Evolutionary conservation across 2,329 filamentous ascomycete genomes (phyloP).

Genomic region (Diaporthe sp.): DNA sequence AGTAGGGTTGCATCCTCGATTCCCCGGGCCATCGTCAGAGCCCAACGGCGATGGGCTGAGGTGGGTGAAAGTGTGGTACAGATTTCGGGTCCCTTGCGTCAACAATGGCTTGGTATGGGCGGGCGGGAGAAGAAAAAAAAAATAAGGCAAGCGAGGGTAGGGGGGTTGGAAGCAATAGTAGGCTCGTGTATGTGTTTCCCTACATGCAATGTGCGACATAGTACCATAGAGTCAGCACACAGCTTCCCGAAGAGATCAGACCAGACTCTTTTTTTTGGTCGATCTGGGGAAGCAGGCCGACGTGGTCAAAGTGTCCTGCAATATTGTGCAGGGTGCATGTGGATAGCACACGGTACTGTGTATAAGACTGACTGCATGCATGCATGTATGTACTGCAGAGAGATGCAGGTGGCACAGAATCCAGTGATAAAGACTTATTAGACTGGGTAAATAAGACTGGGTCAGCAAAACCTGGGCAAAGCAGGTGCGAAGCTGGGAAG

Average conservation of each 20-base stretch:
- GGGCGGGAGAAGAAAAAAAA: neutral
- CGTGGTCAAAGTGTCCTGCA: conserved; percentile 21
- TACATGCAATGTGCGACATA: neutral
- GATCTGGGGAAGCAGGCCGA: conserved; percentile 26
- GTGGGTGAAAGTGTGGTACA: conserved; percentile 13
- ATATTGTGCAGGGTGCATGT: conserved; percentile 21
- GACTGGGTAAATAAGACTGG: conserved; percentile 12
- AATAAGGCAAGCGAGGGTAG: neutral
- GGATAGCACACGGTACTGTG: neutral
- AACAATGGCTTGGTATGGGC: conserved; percentile 16
- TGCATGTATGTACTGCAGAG: too few relatives aligned
- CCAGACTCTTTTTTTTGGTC: conserved; percentile 23
- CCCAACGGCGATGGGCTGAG: conserved; percentile 21
- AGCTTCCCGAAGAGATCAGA: conserved; percentile 16
- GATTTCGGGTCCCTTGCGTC: conserved; percentile 28
- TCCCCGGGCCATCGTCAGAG: conserved; percentile 6
- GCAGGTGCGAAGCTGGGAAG: neutral
- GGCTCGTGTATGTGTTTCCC: neutral
- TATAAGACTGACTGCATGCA: too few relatives aligned
- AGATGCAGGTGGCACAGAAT: conserved; percentile 12
- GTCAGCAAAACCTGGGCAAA: neutral
- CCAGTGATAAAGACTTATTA: neutral
- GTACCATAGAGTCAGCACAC: neutral
- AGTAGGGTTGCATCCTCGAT: conserved; percentile 33
- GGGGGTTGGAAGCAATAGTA: neutral